Conservation (phyloP, 441 rosid species). For the Erodium moschatum region DNA sequence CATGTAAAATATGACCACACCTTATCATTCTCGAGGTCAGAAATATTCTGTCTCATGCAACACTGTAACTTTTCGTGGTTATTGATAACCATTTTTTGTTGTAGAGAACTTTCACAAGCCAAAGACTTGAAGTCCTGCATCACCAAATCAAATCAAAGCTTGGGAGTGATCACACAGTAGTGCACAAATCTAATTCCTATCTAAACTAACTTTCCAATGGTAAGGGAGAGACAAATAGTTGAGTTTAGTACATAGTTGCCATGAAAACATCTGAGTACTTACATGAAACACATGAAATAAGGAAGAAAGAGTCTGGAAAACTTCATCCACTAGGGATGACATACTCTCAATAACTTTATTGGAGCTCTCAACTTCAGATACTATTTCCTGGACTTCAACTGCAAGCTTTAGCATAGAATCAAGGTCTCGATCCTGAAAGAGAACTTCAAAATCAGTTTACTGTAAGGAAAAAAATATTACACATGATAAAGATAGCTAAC, state of each 20-base stretch:
- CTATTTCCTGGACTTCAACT: conserved; percentile 47
- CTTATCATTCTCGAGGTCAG: conserved; percentile 59
- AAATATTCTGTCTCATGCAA: conserved; percentile 38
- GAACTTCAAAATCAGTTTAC: conserved; percentile 23
- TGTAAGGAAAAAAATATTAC: conserved; percentile 14
- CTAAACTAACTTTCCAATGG: not conserved
- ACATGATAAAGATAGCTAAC: conserved; percentile 8
- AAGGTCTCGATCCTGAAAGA: conserved; percentile 31
- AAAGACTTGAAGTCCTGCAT: conserved; percentile 54
- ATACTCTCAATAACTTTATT: conserved; percentile 38
- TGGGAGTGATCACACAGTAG: not conserved
- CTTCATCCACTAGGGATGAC: conserved; percentile 48
- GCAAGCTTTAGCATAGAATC: conserved; percentile 36
- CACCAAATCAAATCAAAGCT: conserved; percentile 15
- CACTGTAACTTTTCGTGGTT: conserved; percentile 35
- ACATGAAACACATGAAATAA: conserved; percentile 41
- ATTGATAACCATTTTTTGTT: conserved; percentile 39
- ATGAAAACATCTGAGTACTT: conserved; percentile 28
- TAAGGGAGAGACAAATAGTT: not conserved
- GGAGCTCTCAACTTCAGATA: conserved; percentile 43
- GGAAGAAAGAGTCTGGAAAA: conserved; percentile 44
- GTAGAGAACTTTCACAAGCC: conserved; percentile 34
- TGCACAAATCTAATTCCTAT: not conserved
- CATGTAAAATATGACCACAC: conserved; percentile 22
- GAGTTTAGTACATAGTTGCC: conserved; percentile 1